These are phyloP conservation scores for Tulasnella sp. DNA, from an alignment of 768 basidiomycete species.

Conservation along the genomic window DNA sequence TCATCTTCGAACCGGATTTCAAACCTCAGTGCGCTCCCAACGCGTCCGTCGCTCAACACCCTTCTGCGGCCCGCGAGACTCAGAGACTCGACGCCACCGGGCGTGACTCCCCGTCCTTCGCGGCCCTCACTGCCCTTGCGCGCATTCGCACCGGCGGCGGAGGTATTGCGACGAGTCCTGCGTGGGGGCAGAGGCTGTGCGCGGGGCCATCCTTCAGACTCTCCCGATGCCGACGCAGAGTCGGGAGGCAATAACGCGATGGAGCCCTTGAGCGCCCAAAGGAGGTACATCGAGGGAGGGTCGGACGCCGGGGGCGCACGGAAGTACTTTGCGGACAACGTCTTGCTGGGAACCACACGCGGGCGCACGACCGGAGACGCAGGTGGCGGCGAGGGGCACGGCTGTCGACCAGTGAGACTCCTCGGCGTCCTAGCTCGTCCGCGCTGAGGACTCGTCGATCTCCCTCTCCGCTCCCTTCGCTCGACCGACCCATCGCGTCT, in stretches of 20 bases:
- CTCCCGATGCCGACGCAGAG: background rate
- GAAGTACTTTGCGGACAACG: background rate
- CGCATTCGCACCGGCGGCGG: no score
- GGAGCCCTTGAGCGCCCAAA: conserved; percentile 11
- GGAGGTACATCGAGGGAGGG: conserved; percentile 8
- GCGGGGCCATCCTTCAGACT: no score
- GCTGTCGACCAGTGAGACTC: background rate
- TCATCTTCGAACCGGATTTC: no score
- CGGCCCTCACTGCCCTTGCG: no score
- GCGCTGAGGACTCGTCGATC: conserved; percentile 7
- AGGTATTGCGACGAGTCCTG: no score
- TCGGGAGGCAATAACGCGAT: background rate
- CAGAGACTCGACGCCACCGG: no score
- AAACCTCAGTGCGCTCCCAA: no score
- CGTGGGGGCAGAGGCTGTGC: no score
- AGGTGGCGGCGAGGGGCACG: background rate
- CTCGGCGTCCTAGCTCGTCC: background rate
- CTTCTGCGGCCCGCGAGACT: no score
- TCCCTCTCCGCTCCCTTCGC: background rate
- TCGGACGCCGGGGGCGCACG: conserved; percentile 3
- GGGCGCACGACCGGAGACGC: background rate
- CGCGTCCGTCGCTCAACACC: no score
- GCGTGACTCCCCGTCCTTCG: no score
- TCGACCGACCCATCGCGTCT: background rate
- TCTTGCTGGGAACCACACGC: background rate